Evolutionary conservation across 2,329 filamentous ascomycete species (phyloP), one percentile per base, ranked within the genome.

Genomic region (Aureobasidium zeae): DNA sequence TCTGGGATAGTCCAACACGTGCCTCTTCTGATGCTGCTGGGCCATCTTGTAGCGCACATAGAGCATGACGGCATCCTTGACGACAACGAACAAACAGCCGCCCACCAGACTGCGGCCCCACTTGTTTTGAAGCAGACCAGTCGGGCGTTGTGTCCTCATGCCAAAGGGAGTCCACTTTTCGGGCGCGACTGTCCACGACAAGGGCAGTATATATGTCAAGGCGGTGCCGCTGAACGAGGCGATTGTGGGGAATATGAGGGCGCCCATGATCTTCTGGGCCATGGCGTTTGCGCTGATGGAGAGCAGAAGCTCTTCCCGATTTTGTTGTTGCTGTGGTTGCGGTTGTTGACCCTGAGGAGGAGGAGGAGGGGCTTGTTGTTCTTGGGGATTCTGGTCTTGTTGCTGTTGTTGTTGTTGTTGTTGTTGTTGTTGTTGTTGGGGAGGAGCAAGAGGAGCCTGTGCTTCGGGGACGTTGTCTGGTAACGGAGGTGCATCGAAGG

Each of bases 51-150:
- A 73, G 37, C 66, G 43, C 21, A 70, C 77, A 54, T 81, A 81
- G 2, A 81, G 62, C 53, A 77, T 64, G 24, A 81, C 54, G 5
- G 73, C 73, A 59, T 81, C 79, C 61, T 89, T 91, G 41, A 94
- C 62, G 8, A 94, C 79, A 12, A 96, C 80, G 55, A 89, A 94
- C 15, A 94, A 65, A 58, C 86, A 91, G 0, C 91, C 91, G 1
- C 91, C 91, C 1, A 91, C 73, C 2, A 98, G 69, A 55, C 85
- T 95, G 45, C 91, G 73, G 1, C 87, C 91, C 86, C 91, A 96
- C 47, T 81, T 78, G 53, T 83, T 77, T 57, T 91, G 84, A 22
- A 98, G 62, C 19, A 96, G 68, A 0, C 83, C 81, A 0, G 76
- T 75, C 3, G 73, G 68, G 32, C 30, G 47, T 30, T 31, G 45